Base-by-base conservation (phyloP, 495 filamentous ascomycete species). In the Penicillium fimorum region DNA sequence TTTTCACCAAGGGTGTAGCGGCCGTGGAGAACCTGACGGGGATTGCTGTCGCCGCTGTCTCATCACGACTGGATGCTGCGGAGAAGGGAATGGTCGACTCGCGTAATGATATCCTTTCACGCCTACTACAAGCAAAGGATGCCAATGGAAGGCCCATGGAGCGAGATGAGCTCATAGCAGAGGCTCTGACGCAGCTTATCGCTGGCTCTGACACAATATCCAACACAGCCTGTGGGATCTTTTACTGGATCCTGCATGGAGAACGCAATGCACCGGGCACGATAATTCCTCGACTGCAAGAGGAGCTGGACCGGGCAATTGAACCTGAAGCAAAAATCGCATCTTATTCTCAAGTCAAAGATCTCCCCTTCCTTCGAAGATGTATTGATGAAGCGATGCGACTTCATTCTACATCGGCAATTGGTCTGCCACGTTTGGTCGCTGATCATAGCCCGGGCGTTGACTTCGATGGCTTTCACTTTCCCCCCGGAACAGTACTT, bases 351-450 rank as follows among this genome's bases (percentile, higher is more conserved):
- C 72, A 81, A 51, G 82, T 92, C 29, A 74, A 74, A 47, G 83
- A 89, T 50, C 75, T 93, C 8, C 82, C 82, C 0, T 92, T 91
- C 66, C 78, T 93, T 25, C 70, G 82, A 24, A 77, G 75, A 32
- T 87, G 91, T 32, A 88, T 93, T 70, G 84, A 86, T 63, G 90
- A 95, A 66, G 88, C 85, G 3, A 79, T 94, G 58, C 86, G 90
- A 56, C 84, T 88, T 61, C 90, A 94, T 75, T 84, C 81, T 32
- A 91, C 90, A 2, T 90, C 89, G 4, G 85, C 86, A 10, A 84
- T 92, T 59, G 89, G 90, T 18, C 84, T 95, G 4, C 90, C 90
- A 0, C 84, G 90, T 12, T 69, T 86, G 60, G 82, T 93, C 6
- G 86, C 88, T 9, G 77, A 83, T 3, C 61, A 70, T 12, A 45